Base-by-base conservation (phyloP, 2,329 filamentous ascomycete species). In the Paracorniculantispora psalliotae region DNA sequence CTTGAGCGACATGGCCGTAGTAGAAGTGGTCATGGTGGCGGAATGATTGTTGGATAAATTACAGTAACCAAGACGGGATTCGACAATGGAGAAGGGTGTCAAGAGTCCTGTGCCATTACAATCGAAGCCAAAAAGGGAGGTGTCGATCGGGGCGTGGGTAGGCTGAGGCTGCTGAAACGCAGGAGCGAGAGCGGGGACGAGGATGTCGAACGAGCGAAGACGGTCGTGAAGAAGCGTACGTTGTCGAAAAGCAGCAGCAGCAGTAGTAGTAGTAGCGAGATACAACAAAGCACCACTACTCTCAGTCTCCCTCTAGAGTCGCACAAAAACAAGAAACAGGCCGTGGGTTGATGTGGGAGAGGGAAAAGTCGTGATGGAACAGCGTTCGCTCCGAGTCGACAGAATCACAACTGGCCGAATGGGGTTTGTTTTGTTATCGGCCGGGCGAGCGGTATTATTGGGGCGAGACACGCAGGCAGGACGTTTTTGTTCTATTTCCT, bases 1-100 rank as follows among this genome's bases (percentile, higher is more conserved):
- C 25, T 5, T 47, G 26, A 19, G n/a, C 37, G 54, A n/a, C 43
- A 52, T 62, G 59, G 59, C 50, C 52, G 66, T 65, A 64, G 65
- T 61, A 9, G 59, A 50, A 37, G 57, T 54, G 46, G 62, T 61
- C 69, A 70, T 69, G 59, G 49, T 63, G 61, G 33, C 9, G 19
- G n/a, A 49, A 19, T 37, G 28, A n/a, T 30, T 26, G 7, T 23
- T 50, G 57, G 39, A 59, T 25, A 30, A 21, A 23, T 15, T 15
- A 47, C 25, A 33, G 15, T 47, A 19, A 57, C 37, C 44, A 44
- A 43, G 26, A 33, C 25, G 26, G 26, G 47, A 10, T 28, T n/a
- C 13, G 55, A 25, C 17, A 33, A 26, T 44, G 19, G 28, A 43
- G 30, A 25, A 7, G n/a, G 44, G 6, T 17, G 19, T 51, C 55